Conservation (phyloP, 2,329 filamentous ascomycete species). For the Venturia carpophila region DNA sequence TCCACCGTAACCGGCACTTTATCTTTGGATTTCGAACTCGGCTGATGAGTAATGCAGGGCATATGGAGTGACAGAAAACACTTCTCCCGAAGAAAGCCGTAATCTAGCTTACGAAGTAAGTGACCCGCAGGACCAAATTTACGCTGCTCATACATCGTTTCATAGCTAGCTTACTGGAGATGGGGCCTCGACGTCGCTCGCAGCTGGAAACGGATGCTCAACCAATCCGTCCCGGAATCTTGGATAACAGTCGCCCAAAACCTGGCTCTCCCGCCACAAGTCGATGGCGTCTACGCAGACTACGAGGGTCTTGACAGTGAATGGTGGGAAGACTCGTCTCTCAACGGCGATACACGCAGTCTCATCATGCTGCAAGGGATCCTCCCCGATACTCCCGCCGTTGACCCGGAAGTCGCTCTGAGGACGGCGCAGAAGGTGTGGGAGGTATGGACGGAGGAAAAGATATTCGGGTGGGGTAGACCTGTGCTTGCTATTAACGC, state of each 20-base stretch:
- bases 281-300: background rate
- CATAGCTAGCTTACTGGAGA: background rate
- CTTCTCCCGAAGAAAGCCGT: background rate
- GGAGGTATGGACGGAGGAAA: background rate
- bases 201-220: background rate
- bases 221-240: background rate
- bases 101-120: background rate
- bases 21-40: background rate
- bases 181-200: background rate
- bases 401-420: background rate
- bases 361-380: background rate
- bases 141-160: background rate
- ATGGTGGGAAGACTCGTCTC: background rate
- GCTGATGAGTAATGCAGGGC: background rate
- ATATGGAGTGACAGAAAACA: background rate
- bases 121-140: background rate
- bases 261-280: background rate
- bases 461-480: background rate
- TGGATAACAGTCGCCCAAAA: background rate
- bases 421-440: background rate
- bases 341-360: background rate
- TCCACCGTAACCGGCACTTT: background rate
- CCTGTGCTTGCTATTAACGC: background rate
- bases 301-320: background rate
- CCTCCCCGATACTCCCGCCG: background rate